Evolutionary conservation across 1,284 basidiomycete genomes (phyloP).

Genomic region (Athelia sp.): DNA sequence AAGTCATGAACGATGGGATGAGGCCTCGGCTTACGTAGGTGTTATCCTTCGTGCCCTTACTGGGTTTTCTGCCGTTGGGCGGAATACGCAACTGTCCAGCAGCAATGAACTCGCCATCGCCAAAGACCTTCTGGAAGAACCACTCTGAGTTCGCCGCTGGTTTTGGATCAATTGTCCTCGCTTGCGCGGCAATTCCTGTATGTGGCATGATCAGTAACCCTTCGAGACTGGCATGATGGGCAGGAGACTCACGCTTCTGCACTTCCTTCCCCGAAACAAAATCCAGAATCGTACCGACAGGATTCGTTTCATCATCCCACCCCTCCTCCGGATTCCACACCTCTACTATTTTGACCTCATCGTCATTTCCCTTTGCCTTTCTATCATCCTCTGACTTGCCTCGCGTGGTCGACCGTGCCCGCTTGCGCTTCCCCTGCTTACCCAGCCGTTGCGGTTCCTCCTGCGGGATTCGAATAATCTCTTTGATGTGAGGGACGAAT

Average conservation of each 20-base stretch:
- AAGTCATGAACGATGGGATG: slow-evolving; percentile 2
- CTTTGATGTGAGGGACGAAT: slow-evolving; percentile 76
- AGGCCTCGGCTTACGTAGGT: slow-evolving; percentile 70
- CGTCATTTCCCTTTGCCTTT: neutral
- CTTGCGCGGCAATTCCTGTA: slow-evolving; percentile 71
- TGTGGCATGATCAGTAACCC: neutral
- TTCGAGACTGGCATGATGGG: no score
- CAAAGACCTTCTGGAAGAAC: slow-evolving; percentile 91
- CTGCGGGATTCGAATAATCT: slow-evolving; percentile 77
- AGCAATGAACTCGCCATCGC: slow-evolving; percentile 89
- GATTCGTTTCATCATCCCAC: slow-evolving; percentile 80
- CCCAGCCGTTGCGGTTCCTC: slow-evolving; percentile 55
- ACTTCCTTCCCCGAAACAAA: slow-evolving; percentile 60
- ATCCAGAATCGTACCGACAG: slow-evolving; percentile 67
- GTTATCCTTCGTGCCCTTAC: slow-evolving; percentile 90
- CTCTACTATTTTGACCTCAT: slow-evolving; percentile 57
- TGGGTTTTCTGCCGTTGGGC: slow-evolving; percentile 73
- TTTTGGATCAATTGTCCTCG: slow-evolving; percentile 57
- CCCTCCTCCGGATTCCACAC: slow-evolving; percentile 85
- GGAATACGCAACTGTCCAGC: slow-evolving; percentile 86
- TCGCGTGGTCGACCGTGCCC: slow-evolving; percentile 28
- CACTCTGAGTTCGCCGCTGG: slow-evolving; percentile 64
- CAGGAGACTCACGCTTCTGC: slow-evolving; percentile 56
- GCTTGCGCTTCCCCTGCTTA: slow-evolving; percentile 35
- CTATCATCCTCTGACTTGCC: slow-evolving; percentile 35